These are phyloP conservation scores for Podaxis sp. DNA, from an alignment of 768 basidiomycete genomes.

Conservation along the genomic window DNA sequence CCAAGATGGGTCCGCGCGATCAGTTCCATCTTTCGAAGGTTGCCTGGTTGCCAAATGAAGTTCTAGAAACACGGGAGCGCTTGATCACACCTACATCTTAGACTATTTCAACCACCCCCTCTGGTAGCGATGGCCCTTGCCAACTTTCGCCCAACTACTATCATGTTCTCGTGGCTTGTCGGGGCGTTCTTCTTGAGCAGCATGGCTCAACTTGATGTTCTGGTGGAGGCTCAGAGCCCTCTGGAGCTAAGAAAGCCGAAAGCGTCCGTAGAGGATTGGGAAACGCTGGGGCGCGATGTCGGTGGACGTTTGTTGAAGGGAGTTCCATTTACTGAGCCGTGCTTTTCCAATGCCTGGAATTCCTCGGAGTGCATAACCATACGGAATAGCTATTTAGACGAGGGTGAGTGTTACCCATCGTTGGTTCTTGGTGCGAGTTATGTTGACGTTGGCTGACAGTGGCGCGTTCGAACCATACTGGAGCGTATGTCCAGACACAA, in stretches of 20 bases:
- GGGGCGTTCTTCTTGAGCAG: not conserved
- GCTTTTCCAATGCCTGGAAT: conserved; percentile 19
- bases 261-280: conserved; percentile 14
- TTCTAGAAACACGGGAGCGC: not conserved
- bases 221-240: not conserved
- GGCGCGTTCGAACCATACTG: conserved; percentile 15
- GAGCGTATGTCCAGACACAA: conserved; percentile 33
- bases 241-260: not conserved
- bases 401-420: conserved; percentile 15
- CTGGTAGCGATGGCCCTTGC: not conserved
- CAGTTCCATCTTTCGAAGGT: not conserved
- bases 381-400: conserved; percentile 19
- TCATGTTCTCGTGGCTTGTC: conserved; percentile 5
- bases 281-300: conserved; percentile 16
- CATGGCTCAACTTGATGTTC: not conserved
- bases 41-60: not conserved
- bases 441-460: conserved; percentile 6
- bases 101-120: not conserved
- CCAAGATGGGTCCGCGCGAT: not conserved
- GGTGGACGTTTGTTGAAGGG: conserved; percentile 18
- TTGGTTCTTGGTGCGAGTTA: not conserved
- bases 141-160: not conserved
- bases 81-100: not conserved
- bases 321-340: conserved; percentile 22
- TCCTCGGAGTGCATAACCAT: conserved; percentile 18